phyloP scores from a whole-genome alignment of 2,329 filamentous ascomycete species.

The Neophaeococcomyces mojaviensis region DNA sequence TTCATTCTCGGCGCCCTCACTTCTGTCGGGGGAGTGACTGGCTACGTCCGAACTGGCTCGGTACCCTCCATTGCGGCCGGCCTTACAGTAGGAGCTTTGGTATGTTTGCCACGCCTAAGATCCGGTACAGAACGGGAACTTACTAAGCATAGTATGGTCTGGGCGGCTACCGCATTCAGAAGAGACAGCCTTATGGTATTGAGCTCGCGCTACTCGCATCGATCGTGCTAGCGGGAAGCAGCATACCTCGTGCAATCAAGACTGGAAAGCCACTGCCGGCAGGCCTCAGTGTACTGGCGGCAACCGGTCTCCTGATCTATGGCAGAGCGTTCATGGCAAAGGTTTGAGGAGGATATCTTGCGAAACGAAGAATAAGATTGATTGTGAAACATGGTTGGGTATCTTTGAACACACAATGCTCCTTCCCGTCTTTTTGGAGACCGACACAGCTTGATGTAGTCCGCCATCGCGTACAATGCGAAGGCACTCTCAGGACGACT shows the following conservation, averaged over 20 bases:
- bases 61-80: constrained; percentile 81
- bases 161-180: constrained; percentile 72
- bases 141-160: constrained; percentile 53
- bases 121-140: not conserved
- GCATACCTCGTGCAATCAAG: constrained; percentile 79
- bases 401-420: constrained; percentile 6
- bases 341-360: constrained; percentile 9
- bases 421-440: not conserved
- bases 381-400: not conserved
- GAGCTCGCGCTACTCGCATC: constrained; percentile 87
- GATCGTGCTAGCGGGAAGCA: constrained; percentile 71
- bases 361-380: not conserved
- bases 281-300: constrained; percentile 68
- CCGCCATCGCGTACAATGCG: not conserved
- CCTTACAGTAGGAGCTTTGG: constrained; percentile 66
- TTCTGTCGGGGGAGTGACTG: constrained; percentile 77
- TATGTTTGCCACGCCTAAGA: constrained; percentile 25
- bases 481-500: not conserved
- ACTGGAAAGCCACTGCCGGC: constrained; percentile 74
- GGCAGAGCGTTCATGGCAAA: constrained; percentile 55
- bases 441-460: not conserved
- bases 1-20: constrained; percentile 74
- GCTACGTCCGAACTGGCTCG: constrained; percentile 77
- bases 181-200: constrained; percentile 68
- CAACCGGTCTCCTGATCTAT: constrained; percentile 72